These are phyloP conservation scores for Apocynum venetum DNA, from an alignment of 257 asterid genomes.

Conservation along the genomic window DNA sequence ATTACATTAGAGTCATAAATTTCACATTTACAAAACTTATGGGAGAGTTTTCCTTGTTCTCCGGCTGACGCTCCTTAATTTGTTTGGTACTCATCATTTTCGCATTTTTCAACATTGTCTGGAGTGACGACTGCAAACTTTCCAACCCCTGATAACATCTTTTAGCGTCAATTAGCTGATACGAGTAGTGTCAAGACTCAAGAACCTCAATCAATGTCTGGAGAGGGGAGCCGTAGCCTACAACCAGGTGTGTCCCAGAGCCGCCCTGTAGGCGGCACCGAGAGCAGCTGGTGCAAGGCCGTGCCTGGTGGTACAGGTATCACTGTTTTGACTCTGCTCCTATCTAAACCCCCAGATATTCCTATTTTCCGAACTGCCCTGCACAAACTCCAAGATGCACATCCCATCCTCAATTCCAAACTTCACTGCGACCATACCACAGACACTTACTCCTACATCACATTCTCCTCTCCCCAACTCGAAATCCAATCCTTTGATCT, in stretches of 20 bases:
- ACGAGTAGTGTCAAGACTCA: too few species aligned
- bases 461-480: conserved; percentile 42
- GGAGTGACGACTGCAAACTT: too few species aligned
- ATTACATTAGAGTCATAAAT: too few species aligned
- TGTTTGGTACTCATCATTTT: too few species aligned
- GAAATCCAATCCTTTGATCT: conserved; percentile 56
- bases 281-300: conserved; percentile 92
- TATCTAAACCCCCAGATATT: conserved; percentile 46
- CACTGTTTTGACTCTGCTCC: conserved; percentile 64
- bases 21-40: too few species aligned
- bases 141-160: too few species aligned
- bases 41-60: too few species aligned
- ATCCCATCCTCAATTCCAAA: conserved; percentile 79
- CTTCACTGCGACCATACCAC: conserved; percentile 43
- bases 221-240: conserved; percentile 1
- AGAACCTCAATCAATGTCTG: conserved; percentile 17
- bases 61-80: too few species aligned
- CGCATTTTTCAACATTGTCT: too few species aligned
- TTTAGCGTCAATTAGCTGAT: too few species aligned
- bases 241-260: conserved; percentile 18
- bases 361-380: conserved; percentile 51
- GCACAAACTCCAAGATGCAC: conserved; percentile 50
- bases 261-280: conserved; percentile 69
- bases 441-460: conserved; percentile 49
- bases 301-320: conserved; percentile 87